Evolutionary conservation across 306 rosid genomes (phyloP), one percentile per base, ranked within the genome.

Genomic region (Pachyrhizus erosus): DNA sequence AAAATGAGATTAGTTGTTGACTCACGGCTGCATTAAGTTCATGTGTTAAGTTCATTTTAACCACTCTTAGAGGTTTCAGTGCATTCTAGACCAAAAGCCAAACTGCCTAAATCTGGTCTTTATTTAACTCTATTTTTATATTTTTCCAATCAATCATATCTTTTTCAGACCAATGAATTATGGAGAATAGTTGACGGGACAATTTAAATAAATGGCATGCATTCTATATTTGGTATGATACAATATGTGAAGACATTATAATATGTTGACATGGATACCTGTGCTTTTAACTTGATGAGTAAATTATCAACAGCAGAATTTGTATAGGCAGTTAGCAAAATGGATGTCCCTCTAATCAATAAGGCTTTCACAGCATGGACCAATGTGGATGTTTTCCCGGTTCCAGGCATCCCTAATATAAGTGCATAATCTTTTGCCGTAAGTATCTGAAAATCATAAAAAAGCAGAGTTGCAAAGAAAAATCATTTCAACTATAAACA

Each of bases 371-470:
- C 98, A 79, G 99, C 99, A 91, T 95, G 98, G 60, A 95, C 99
- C 96, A 95, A 84, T 15, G 98, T 95, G 20, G 97, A 95, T 21
- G 99, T 95, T 93, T 95, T 95, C 82, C 99, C 99, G 0, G 98
- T 95, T 84, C 99, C 99, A 58, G 99, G 99, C 99, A 95, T 95
- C 76, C 99, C 99, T 65, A 95, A 92, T 82, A 95, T 95, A 70
- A 95, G 97, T 37, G 94, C 87, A 67, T 93, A 95, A 85, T 95
- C 99, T 90, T 91, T 93, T 72, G 97, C 94, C 23, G 91, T 80
- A 79, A 95, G 99, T 89, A 93, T 91, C 99, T 95, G 92, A 64
- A 67, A 75, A 86, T 42, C 18, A 45, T 43, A 76, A 82, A 66
- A 78, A 62, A 49, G 77, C 10, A 15, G 39, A 83, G 61, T 40